These are phyloP conservation scores for Henckelia pumila DNA, from an alignment of 257 asterid genomes.

Conservation along the genomic window DNA sequence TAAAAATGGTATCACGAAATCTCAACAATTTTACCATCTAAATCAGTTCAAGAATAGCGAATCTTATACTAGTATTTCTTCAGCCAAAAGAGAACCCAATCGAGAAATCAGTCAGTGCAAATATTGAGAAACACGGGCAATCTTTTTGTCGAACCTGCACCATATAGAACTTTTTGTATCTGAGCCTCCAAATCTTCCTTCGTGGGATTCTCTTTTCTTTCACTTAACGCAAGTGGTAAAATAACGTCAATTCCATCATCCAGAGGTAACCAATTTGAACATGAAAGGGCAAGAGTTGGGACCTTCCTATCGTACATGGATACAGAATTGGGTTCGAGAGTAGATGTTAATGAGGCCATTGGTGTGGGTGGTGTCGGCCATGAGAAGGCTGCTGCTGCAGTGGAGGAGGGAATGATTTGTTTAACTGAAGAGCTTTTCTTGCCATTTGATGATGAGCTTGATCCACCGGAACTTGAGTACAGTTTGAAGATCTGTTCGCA, in stretches of 20 bases:
- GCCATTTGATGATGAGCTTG: slow-evolving; percentile 47
- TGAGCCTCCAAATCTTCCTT: slow-evolving; percentile 45
- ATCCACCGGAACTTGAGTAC: slow-evolving; percentile 24
- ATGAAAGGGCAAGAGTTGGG: slow-evolving; percentile 11
- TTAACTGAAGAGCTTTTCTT: slow-evolving; percentile 34
- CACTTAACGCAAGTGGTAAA: slow-evolving; percentile 32
- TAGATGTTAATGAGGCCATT: slow-evolving; percentile 30
- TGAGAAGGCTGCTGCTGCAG: slow-evolving; percentile 24
- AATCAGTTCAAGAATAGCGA: neutral
- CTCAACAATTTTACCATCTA: neutral
- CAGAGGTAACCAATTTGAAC: slow-evolving; percentile 57
- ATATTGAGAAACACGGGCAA: slow-evolving; percentile 49
- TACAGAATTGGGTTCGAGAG: slow-evolving; percentile 25
- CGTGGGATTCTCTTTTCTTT: slow-evolving; percentile 23
- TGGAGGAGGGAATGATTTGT: slow-evolving; percentile 32
- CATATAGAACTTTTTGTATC: slow-evolving; percentile 44
- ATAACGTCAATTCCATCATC: slow-evolving; percentile 56
- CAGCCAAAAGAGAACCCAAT: slow-evolving; percentile 9
- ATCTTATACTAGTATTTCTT: slow-evolving; percentile 19
- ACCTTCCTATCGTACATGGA: slow-evolving; percentile 3
- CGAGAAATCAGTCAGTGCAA: slow-evolving; percentile 32
- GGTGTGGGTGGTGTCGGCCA: slow-evolving; percentile 22
- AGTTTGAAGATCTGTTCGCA: slow-evolving; percentile 47
- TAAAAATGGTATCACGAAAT: neutral
- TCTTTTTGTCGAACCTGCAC: slow-evolving; percentile 37